Percentiles rank a stretch among this genome's conserved stretches.
Conservation (phyloP, 371 early-diverging fungal species). For the Quaeritorhiza haematococci region DNA sequence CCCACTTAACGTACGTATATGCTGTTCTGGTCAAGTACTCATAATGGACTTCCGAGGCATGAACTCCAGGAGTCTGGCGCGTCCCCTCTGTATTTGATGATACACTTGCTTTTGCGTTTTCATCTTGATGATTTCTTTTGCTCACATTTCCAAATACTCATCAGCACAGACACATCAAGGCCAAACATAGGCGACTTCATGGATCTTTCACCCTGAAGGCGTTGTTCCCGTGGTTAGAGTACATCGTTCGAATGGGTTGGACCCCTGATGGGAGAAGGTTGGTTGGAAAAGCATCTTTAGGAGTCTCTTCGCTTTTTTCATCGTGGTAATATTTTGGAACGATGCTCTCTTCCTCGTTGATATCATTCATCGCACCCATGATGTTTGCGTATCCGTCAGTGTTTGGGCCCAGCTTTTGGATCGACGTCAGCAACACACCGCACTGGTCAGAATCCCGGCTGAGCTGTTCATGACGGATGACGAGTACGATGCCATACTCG, state of each 20-base stretch:
- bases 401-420: slow-evolving; percentile 69
- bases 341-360: not conserved
- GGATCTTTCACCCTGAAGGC: slow-evolving; percentile 36
- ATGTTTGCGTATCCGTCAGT: too few species aligned
- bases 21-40: not conserved
- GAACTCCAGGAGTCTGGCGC: too few species aligned
- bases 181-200: slow-evolving; percentile 33
- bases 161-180: not conserved
- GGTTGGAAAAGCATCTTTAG: not conserved
- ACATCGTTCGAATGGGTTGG: slow-evolving; percentile 75
- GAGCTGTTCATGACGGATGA: slow-evolving; percentile 39
- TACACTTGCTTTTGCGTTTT: too few species aligned
- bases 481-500: slow-evolving; percentile 9
- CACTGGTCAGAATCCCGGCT: slow-evolving; percentile 44
- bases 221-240: slow-evolving; percentile 70
- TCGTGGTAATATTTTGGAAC: not conserved
- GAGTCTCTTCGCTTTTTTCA: not conserved
- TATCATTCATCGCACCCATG: not conserved
- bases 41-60: too few species aligned
- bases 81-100: too few species aligned
- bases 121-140: too few species aligned
- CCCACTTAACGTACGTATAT: slow-evolving; percentile 21
- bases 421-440: slow-evolving; percentile 55
- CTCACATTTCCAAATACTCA: too few species aligned
- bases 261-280: slow-evolving; percentile 56